These are phyloP conservation scores for Rosa multiflora DNA, from an alignment of 306 rosid genomes.

Conservation along the genomic window DNA sequence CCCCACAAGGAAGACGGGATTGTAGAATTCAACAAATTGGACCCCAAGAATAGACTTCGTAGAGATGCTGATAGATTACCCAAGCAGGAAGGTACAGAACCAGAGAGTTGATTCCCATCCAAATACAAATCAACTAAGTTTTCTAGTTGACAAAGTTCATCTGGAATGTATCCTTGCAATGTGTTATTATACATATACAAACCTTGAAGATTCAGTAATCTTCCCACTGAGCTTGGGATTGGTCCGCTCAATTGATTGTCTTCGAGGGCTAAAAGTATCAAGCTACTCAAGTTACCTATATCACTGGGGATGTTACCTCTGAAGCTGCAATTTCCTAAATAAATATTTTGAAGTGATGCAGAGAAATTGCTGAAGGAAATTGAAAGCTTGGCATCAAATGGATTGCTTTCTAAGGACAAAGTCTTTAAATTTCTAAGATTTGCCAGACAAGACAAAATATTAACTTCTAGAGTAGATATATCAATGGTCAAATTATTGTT, in stretches of 20 bases:
- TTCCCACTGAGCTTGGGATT: conserved; percentile 6
- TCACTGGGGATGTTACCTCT: conserved; percentile 11
- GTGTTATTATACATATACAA: too few species aligned
- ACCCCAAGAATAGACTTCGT: too few species aligned
- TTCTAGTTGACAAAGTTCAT: too few species aligned
- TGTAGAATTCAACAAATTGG: too few species aligned
- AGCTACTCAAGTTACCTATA: neutral
- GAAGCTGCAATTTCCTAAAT: neutral
- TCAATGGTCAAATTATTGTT: neutral
- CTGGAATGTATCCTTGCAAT: too few species aligned
- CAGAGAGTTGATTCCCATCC: too few species aligned
- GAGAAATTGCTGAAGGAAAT: neutral
- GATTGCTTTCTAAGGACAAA: neutral
- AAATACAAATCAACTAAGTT: too few species aligned
- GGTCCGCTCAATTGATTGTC: neutral
- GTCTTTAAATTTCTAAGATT: neutral
- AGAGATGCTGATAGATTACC: too few species aligned
- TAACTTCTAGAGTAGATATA: neutral
- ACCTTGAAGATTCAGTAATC: neutral
- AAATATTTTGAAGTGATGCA: neutral
- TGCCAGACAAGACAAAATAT: neutral
- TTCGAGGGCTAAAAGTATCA: fast-evolving
- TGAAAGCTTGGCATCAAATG: neutral
- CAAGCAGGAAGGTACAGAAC: too few species aligned
- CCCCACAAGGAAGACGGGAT: too few species aligned